Conservation (phyloP, 2,329 filamentous ascomycete genomes). For the Leptographium radiaticola region DNA sequence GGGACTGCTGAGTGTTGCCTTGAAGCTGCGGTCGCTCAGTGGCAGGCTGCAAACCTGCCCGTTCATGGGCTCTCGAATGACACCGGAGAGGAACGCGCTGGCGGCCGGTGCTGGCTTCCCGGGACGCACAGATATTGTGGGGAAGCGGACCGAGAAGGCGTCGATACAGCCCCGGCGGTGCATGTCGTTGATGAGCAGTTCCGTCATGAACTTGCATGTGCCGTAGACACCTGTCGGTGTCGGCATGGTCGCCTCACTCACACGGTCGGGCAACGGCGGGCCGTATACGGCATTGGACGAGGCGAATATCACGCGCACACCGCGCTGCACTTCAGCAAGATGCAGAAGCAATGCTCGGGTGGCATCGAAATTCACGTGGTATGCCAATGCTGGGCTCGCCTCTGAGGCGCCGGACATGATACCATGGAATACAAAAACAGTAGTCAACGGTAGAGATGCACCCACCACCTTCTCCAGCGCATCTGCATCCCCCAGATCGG, state of each 20-base stretch:
- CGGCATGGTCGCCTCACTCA: constrained; percentile 37
- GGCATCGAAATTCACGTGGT: constrained; percentile 48
- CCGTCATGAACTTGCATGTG: constrained; percentile 48
- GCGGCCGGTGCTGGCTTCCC: constrained; percentile 47
- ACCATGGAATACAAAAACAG: constrained; percentile 50
- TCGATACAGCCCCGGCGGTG: constrained; percentile 45
- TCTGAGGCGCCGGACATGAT: constrained; percentile 55
- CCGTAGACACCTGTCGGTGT: constrained; percentile 52
- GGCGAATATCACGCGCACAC: constrained; percentile 45
- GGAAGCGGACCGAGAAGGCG: constrained; percentile 44
- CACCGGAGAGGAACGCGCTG: constrained; percentile 50
- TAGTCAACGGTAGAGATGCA: constrained; percentile 31
- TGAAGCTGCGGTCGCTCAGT: constrained; percentile 33
- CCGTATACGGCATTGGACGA: constrained; percentile 53
- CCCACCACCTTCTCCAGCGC: constrained; percentile 27
- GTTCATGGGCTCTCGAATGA: constrained; percentile 48
- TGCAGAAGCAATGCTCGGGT: constrained; percentile 37
- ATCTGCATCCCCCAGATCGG: constrained; percentile 29
- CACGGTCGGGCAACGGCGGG: constrained; percentile 36
- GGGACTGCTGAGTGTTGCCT: constrained; percentile 41
- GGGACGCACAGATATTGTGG: constrained; percentile 47
- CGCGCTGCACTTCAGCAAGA: constrained; percentile 33
- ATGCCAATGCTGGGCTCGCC: constrained; percentile 44
- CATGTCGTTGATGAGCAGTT: constrained; percentile 50
- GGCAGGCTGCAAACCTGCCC: constrained; percentile 41